These are phyloP conservation scores for Penicillium waksmanii DNA, from an alignment of 495 filamentous ascomycete species.

Conservation along the genomic window DNA sequence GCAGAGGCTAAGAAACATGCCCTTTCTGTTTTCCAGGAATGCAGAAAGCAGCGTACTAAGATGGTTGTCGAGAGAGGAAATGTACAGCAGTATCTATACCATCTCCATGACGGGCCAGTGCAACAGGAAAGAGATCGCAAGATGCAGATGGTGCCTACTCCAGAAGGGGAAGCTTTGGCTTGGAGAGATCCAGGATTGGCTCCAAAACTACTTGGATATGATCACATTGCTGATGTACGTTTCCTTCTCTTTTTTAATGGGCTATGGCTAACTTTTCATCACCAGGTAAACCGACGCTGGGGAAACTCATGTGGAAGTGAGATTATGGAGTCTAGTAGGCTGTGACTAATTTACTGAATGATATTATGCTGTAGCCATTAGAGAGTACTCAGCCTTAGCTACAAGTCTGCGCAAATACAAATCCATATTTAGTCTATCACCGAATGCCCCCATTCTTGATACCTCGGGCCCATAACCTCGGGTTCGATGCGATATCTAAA, in stretches of 20 bases:
- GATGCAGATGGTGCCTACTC: constrained; percentile 49
- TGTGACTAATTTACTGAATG: constrained; percentile 17
- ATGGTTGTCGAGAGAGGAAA: constrained; percentile 52
- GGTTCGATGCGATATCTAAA: too few relatives aligned
- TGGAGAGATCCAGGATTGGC: constrained; percentile 50
- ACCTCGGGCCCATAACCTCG: background rate
- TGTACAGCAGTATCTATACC: constrained; percentile 53
- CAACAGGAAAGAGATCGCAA: constrained; percentile 51
- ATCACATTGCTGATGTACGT: constrained; percentile 45
- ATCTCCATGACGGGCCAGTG: constrained; percentile 53
- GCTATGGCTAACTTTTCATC: background rate
- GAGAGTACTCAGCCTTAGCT: background rate
- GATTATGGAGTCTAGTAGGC: constrained; percentile 22
- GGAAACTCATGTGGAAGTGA: background rate
- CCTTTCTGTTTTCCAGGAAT: constrained; percentile 48
- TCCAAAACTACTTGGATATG: constrained; percentile 48
- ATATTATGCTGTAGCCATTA: background rate
- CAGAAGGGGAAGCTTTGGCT: constrained; percentile 47
- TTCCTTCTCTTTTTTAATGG: background rate
- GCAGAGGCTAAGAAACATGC: constrained; percentile 39
- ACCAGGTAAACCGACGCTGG: constrained; percentile 26
- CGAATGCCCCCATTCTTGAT: constrained; percentile 2
- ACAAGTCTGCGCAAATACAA: background rate
- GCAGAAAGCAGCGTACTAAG: constrained; percentile 47
- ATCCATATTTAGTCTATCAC: background rate